Evolutionary conservation across 768 basidiomycete species (phyloP).

Genomic region (Lactarius akahatsu): DNA sequence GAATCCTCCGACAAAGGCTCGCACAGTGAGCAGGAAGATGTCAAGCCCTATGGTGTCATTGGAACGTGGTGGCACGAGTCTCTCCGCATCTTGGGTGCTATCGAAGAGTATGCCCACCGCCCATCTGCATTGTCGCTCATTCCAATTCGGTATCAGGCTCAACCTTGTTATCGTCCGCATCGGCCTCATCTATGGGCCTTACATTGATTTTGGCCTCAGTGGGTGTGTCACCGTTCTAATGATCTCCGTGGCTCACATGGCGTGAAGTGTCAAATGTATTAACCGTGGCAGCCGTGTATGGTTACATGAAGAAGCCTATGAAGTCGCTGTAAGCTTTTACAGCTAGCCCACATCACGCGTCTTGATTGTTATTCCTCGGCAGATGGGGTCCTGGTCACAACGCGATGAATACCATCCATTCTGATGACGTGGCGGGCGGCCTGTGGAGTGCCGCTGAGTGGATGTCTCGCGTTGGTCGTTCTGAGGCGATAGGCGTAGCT

Average conservation of each 20-base stretch:
- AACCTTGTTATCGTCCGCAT: constrained; percentile 78
- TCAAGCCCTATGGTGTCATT: constrained; percentile 65
- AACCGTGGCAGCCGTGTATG: constrained; percentile 77
- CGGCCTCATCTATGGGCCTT: constrained; percentile 80
- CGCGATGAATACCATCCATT: constrained; percentile 71
- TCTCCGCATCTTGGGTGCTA: constrained; percentile 67
- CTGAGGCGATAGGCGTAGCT: constrained; percentile 60
- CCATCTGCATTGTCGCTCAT: constrained; percentile 8
- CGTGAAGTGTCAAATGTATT: constrained; percentile 63
- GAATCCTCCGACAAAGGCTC: constrained; percentile 65
- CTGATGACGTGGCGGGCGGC: constrained; percentile 75
- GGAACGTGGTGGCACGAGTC: constrained; percentile 93
- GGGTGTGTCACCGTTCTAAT: constrained; percentile 3
- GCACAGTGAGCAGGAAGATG: constrained; percentile 69
- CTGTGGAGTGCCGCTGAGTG: constrained; percentile 75
- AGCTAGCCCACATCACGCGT: constrained; percentile 2
- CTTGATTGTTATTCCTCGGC: constrained; percentile 7
- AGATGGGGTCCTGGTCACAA: constrained; percentile 83
- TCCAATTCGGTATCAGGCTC: constrained; percentile 45
- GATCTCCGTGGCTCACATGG: constrained; percentile 5
- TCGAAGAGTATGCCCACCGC: constrained; percentile 55
- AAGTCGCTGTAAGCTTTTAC: constrained; percentile 64
- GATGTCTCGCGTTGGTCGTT: constrained; percentile 64
- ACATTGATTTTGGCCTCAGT: constrained; percentile 59
- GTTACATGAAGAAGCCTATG: constrained; percentile 80